Base-by-base conservation (phyloP, 2,329 filamentous ascomycete species). In the Epichloe sylvatica region DNA sequence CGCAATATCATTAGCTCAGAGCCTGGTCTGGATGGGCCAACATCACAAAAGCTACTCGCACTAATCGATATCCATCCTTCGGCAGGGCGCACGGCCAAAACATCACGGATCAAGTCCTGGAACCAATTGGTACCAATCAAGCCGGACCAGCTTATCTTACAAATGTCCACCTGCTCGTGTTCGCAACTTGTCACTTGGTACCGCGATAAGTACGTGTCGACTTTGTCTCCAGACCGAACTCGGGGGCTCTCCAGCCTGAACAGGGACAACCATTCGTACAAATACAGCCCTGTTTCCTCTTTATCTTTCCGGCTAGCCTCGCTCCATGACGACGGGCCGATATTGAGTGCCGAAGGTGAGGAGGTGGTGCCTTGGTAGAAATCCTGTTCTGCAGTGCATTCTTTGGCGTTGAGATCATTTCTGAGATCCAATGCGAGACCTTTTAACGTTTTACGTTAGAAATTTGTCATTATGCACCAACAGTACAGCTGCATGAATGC, bases 181-280 rank as follows among this genome's bases (percentile, higher is more conserved):
- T 56, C 2, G 55, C 30, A 5, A 61, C 61, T 2, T 67, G 67
- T 1, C 33, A 33, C 9, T 11, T 69, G 64, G 61, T 91, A 91
- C 21, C 81, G 75, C 25, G 80, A 84, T 3, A 92, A 67, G 59
- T 83, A 86, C 0, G 77, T 68, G 63, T 91, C 83, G 34, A 88
- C 74, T 5, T 60, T 61, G 62, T 90, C 84, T 9, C 60, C 62
- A 3, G 66, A 62, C 11, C 64, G 58, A 17, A 90, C 61, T 23
- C 85, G 73, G n/a, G 82, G 78, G 50, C 84, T 87, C 9, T 71
- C 67, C 0, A 89, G 70, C 11, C 76, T 73, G 5, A 83, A 62
- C n/a, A 94, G 66, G 2, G 81, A 81, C 1, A 91, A 60, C 81
- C 84, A 92, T 65, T 92, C 86, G 55, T 89, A 80, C 12, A 83